Base-by-base conservation (phyloP, 352 stramenopile genomes). In the Globisporangium alternatum region DNA sequence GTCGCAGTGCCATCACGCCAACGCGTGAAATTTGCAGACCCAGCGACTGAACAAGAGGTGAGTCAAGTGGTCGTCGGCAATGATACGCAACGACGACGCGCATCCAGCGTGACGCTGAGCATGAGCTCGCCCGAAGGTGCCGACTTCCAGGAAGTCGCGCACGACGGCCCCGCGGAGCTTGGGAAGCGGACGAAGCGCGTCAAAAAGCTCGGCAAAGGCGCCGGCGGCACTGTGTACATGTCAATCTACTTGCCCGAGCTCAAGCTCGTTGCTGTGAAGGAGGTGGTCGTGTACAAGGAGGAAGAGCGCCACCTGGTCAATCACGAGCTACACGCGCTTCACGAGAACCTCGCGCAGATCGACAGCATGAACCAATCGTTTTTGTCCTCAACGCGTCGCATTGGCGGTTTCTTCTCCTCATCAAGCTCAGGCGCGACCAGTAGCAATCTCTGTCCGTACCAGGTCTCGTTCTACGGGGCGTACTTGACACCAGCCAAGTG, bases 381-480 rank as follows among this genome's bases (percentile, higher is more conserved):
- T n/a, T 37, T 37, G 13, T 49, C 43, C 3, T 12, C 49, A 30
- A 43, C 35, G 22, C 35, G 63, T 13, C 12, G 22, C 8, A 57
- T 5, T 22, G 10, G 43, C 4, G 45, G 62, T 5, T 57, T 57
- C 10, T 63, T 63, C 7, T 55, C 76, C 5, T 59, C 31, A 21
- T 13, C 55, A 25, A 22, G 21, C 22, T 30, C 52, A 39, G 35
- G 37, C 15, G n/a, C 5, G 48, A 19, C 7, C 43, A 49, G 4
- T 58, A 48, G 12, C 35, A 41, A 58, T 12, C 15, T 56, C 66
- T 93, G 89, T 64, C 89, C 86, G 7, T 94, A 91, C 58, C 74
- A 96, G 4, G 87, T 97, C n/a, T 74, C 76, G 2, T 97, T 97
- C 66, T 94, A 96, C 55, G 90, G 92, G 19, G 91, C 89, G 8